Conservation (phyloP, 2,329 filamentous ascomycete genomes). For the Cercospora brassicicola region DNA sequence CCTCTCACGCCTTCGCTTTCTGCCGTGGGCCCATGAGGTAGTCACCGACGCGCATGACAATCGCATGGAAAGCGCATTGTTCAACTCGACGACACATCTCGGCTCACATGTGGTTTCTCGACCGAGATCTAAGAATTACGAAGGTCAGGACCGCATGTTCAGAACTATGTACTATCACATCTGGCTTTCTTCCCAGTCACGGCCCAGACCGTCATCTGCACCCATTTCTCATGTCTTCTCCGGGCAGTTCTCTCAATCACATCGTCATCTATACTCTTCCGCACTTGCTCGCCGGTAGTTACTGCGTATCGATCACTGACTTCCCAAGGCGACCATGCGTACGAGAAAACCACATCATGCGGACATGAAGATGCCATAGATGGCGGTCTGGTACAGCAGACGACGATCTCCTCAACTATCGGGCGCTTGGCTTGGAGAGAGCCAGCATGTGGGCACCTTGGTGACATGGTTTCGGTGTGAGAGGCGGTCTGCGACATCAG, state of each 20-base stretch:
- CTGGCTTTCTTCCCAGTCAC: background rate
- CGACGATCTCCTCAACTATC: no score
- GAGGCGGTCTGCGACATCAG: background rate
- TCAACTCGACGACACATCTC: background rate
- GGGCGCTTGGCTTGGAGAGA: background rate
- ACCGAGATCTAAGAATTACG: background rate
- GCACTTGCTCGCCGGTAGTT: background rate
- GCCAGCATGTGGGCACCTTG: background rate
- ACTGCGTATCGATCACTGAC: background rate
- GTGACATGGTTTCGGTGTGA: background rate
- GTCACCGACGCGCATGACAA: background rate
- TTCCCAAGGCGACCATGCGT: background rate
- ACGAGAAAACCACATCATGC: background rate
- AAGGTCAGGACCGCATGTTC: background rate
- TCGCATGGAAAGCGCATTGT: background rate
- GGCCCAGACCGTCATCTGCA: background rate
- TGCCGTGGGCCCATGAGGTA: background rate
- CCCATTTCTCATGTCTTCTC: background rate
- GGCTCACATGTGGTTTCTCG: background rate
- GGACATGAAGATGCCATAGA: background rate
- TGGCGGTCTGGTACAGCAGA: background rate
- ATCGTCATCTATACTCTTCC: background rate
- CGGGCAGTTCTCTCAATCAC: background rate
- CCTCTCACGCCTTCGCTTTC: background rate
- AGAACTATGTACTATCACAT: background rate